phyloP scores from a whole-genome alignment of 805 yeast genomes.

The Kodamaea restingae region DNA sequence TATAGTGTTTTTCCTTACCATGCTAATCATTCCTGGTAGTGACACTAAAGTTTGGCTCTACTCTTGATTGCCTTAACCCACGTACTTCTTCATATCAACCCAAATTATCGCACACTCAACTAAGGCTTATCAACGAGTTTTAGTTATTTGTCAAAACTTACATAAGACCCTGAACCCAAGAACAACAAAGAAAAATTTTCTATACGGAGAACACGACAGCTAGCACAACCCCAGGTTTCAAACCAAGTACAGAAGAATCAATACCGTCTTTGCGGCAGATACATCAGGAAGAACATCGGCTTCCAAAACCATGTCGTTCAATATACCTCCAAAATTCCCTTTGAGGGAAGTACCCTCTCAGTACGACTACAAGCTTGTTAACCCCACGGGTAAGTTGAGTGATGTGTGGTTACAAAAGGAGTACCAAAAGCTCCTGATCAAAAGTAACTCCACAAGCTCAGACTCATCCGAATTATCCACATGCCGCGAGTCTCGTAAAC shows the following conservation, averaged over 20 bases:
- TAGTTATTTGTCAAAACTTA: background rate
- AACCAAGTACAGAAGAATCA: slow-evolving; percentile 1
- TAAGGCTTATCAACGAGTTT: too few species aligned
- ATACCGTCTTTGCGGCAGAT: background rate
- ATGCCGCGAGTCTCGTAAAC: slow-evolving; percentile 24
- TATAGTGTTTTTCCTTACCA: too few species aligned
- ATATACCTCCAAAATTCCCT: slow-evolving; percentile 32
- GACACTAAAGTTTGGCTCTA: too few species aligned
- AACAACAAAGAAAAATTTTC: slow-evolving; percentile 8
- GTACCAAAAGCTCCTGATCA: slow-evolving; percentile 23
- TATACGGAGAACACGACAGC: slow-evolving; percentile 5
- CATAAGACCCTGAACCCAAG: slow-evolving; percentile 2
- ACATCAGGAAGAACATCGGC: background rate
- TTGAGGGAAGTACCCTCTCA: slow-evolving; percentile 25
- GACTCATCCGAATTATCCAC: slow-evolving; percentile 1
- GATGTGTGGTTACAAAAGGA: slow-evolving; percentile 30
- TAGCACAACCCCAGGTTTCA: background rate
- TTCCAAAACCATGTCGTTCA: slow-evolving; percentile 8
- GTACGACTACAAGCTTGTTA: slow-evolving; percentile 28
- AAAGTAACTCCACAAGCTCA: slow-evolving; percentile 5
- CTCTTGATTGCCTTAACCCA: too few species aligned
- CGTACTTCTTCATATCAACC: too few species aligned
- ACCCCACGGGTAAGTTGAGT: slow-evolving; percentile 29
- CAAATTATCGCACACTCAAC: too few species aligned
- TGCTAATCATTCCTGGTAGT: too few species aligned